Base-by-base conservation (phyloP, 352 stramenopile species). In the Phytopythium delawarense region DNA sequence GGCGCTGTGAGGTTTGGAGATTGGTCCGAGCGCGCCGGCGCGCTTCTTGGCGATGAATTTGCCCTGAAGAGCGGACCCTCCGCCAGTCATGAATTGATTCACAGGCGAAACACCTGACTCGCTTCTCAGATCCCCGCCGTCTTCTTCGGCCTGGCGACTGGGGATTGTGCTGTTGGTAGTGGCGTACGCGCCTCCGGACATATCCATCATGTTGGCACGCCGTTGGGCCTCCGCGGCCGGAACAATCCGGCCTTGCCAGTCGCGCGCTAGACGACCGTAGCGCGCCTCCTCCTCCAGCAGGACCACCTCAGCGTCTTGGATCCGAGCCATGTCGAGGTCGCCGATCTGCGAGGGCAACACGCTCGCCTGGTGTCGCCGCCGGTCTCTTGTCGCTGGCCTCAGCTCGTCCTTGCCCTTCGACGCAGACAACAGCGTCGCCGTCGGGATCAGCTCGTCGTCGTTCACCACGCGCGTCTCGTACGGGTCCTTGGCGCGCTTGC, bases 391-490 rank as follows among this genome's bases (percentile, higher is more conserved):
- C 68, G 57, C 30, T 25, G 53, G 32, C 5, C 53, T 11, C 20
- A 15, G n/a, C 13, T 34, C 53, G 12, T 59, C 35, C 34, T 35
- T 49, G 53, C 61, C 57, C 46, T 70, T 77, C 4, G 51, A 39
- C 54, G 56, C 44, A 42, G 37, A 63, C 67, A 13, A 30, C 52
- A 30, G 53, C 1, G 59, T 30, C 11, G 74, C 39, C 12, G 74
- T 64, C 1, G 81, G 74, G 4, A 96, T 57, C 2, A 94, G 74
- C 35, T 91, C 84, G 58, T 95, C 79, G 59, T 96, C 87, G 32
- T 96, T 97, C 34, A 96, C 18, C 7, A 97, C 68, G 0, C 87
- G 81, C 2, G 85, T 96, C 39, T 91, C 78, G 67, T 96, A 96
- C 32, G 82, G 77, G 35, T 89, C 80, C 66, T 94, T 94, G 2